Base-by-base conservation (phyloP, 164 flowering plant genomes). In the Chimonanthus salicifolius region DNA sequence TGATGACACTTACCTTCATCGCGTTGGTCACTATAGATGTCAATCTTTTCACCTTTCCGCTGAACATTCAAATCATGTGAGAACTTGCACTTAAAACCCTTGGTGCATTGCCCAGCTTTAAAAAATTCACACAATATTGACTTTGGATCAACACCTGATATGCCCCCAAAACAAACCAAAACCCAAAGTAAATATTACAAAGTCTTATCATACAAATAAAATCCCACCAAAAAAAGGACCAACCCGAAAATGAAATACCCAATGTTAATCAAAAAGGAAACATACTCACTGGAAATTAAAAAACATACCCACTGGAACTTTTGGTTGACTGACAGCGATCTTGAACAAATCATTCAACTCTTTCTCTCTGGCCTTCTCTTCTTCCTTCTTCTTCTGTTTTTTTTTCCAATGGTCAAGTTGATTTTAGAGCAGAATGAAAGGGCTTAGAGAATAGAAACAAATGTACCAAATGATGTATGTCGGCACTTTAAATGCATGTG, bases 21-120 rank as follows among this genome's bases (percentile, higher is more conserved):
- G 49, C 97, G 97, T 83, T 90, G 84, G 75, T 95, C 98, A 58
- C 97, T 90, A 76, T 89, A 95, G 69, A 95, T 77, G 74, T 94
- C 97, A 74, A 95, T 95, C 89, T 93, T 95, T 81, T 94, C 97
- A 3, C 98, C 97, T 80, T 95, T 95, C 86, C 98, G 82, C 83
- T 92, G 97, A 7, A 93, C 88, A 83, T 89, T 92, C 86, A 95
- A 80, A 83, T 95, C 97, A 78, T 94, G 99, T 0, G 99, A 95
- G 80, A 95, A 95, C 83, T 95, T 95, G 89, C 99, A 95, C 78
- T 94, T 95, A 74, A 94, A 95, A 43, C 99, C 99, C 81, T 94
- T 95, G 0, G 87, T 74, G 78, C 99, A 95, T 82, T 95, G 99
- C 73, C 99, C 98, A 46, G 71, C 98, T 80, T 95, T 95, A 77